phyloP scores from a whole-genome alignment of 2,329 filamentous ascomycete genomes.

The Taxawa tesnikishii region DNA sequence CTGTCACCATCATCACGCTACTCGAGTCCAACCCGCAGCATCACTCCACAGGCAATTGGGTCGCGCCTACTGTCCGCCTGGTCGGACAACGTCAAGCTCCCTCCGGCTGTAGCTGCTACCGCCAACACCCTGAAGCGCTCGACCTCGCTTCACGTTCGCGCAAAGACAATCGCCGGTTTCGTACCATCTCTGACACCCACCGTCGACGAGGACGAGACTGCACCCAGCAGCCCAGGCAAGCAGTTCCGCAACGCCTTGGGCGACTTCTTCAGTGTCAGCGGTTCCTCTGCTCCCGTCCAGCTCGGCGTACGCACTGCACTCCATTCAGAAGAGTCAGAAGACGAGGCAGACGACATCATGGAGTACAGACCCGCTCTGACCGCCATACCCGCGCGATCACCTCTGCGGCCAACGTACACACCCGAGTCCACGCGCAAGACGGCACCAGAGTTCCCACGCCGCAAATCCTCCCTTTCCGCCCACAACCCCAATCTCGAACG shows the following conservation, averaged over 20 bases:
- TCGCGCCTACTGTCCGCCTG: constrained; percentile 8
- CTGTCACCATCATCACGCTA: constrained; percentile 1
- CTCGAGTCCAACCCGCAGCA: constrained; percentile 2
- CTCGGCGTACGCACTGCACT: constrained; percentile 6
- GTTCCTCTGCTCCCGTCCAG: constrained; percentile 5
- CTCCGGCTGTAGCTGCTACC: constrained; percentile 4
- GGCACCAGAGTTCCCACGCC: constrained; percentile 3
- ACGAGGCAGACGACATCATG: constrained; percentile 20
- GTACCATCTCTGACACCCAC: constrained; percentile 3
- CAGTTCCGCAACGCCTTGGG: no score
- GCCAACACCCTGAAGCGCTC: constrained; percentile 7
- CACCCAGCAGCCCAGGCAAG: no score
- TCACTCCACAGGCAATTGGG: constrained; percentile 5
- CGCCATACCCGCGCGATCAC: constrained; percentile 7
- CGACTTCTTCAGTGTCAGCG: no score
- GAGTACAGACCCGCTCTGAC: constrained; percentile 22
- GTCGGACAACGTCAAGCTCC: constrained; percentile 8
- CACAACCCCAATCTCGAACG: constrained; percentile 1
- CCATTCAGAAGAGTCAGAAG: constrained; percentile 9
- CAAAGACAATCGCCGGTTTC: constrained; percentile 6
- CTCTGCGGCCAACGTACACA: constrained; percentile 1
- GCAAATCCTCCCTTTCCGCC: constrained; percentile 5
- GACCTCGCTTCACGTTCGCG: constrained; percentile 7
- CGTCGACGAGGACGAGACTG: constrained; percentile 1
- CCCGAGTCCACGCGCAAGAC: neutral